Evolutionary conservation across 2,329 filamentous ascomycete species (phyloP), one percentile per base, ranked within the genome.

Genomic region (Beauveria asiatica): DNA sequence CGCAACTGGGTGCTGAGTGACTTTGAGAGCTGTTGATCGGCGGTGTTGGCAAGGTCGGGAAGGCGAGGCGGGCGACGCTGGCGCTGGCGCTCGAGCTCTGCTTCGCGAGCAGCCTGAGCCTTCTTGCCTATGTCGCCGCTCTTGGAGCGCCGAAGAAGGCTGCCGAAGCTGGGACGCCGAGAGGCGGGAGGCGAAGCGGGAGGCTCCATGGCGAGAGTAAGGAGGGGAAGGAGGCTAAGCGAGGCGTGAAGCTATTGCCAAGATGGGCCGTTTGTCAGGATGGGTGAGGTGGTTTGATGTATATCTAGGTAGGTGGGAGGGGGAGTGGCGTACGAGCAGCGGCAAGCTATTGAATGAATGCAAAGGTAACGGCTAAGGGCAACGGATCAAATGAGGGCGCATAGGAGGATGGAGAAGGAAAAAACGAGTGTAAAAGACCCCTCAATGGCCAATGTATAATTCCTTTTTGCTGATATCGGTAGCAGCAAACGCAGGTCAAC

Each of bases 91-190:
- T 80, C 77, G 60, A 79, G 72, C 68, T 81, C 78, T 64, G 77
- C 76, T 66, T 80, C 78, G 65, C 74, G 75, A 65, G 74, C 66
- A 65, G 82, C 77, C 73, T 84, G 79, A 69, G 76, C 78, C 76
- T 85, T 87, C 73, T 80, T 84, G 72, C 79, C 80, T 61, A 88
- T 71, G 65, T 89, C 85, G 62, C 81, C 82, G 61, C 85, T 88
- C 70, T 88, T 89, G 70, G 82, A 82, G 66, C 86, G 83, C 73
- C 85, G 81, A 64, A 89, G 80, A 69, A 89, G 81, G 74, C 82
- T 81, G 53, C 53, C 78, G 74, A 82, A 75, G 68, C 76, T 80
- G 65, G 79, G 71, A 62, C 74, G 74, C 66, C 72, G 69, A 60
- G 71, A 68, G 59, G 72, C 68, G 55, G 69, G 67, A 67, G 72